Evolutionary conservation across 2,329 filamentous ascomycete species (phyloP).

Genomic region (Beauveria sp.): DNA sequence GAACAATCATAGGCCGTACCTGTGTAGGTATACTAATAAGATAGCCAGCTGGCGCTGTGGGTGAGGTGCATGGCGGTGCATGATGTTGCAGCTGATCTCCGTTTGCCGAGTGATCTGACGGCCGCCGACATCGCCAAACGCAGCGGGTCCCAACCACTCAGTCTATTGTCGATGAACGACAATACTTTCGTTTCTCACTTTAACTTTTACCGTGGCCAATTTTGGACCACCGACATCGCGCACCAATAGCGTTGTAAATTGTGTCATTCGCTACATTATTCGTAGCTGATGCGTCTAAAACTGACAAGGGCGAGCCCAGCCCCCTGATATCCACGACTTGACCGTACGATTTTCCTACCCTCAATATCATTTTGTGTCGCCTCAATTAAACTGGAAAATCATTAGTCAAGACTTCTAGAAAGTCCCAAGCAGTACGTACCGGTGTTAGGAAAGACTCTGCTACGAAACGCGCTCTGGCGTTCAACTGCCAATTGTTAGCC

Average conservation of each 20-base stretch:
- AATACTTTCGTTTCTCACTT: not conserved
- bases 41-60: not conserved
- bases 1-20: no score
- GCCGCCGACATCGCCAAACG: conserved; percentile 7
- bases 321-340: not conserved
- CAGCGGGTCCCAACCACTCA: not conserved
- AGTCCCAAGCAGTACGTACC: conserved; percentile 38
- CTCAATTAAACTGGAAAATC: not conserved
- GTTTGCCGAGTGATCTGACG: conserved; percentile 1
- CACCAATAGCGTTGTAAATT: not conserved
- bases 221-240: not conserved
- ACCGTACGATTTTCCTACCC: not conserved
- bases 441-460: conserved; percentile 97
- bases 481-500: conserved; percentile 54
- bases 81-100: not conserved
- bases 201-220: not conserved
- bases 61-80: not conserved
- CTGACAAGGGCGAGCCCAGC: conserved; percentile 1
- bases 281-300: conserved; percentile 1
- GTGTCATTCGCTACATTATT: conserved; percentile 8
- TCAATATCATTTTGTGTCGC: not conserved
- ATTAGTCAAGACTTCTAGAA: not conserved
- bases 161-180: not conserved
- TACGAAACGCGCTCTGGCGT: conserved; percentile 92
- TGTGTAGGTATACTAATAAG: no score